phyloP scores from a whole-genome alignment of 306 rosid genomes.

The Psophocarpus tetragonolobus region DNA sequence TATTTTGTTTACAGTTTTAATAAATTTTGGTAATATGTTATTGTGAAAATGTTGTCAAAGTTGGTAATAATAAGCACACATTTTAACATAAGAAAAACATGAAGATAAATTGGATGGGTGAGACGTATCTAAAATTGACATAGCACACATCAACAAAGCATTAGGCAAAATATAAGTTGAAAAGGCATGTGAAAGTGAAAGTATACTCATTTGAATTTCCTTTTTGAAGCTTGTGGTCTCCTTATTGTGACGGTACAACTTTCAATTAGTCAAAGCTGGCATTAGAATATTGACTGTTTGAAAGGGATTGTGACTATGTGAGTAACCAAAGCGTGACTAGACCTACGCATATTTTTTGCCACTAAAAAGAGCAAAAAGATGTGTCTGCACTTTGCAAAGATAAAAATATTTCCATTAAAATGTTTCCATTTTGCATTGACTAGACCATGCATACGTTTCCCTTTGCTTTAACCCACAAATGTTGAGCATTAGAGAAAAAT shows the following conservation, averaged over 20 bases:
- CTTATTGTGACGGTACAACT: slow-evolving; percentile 39
- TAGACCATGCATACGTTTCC: too few species aligned
- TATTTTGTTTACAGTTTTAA: too few species aligned
- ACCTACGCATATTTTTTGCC: slow-evolving; percentile 24
- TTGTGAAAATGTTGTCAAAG: too few species aligned
- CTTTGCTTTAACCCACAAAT: too few species aligned
- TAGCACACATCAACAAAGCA: slow-evolving; percentile 32
- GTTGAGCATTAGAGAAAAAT: too few species aligned
- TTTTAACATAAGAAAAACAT: too few species aligned
- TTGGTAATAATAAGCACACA: too few species aligned
- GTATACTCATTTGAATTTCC: slow-evolving; percentile 38
- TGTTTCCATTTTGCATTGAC: slow-evolving; percentile 30
- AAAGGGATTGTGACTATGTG: slow-evolving; percentile 42
- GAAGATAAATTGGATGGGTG: too few species aligned
- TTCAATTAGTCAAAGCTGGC: slow-evolving; percentile 53
- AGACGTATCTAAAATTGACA: slow-evolving; percentile 34
- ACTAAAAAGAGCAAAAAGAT: slow-evolving; percentile 23
- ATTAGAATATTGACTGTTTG: slow-evolving; percentile 46
- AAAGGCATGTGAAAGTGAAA: slow-evolving; percentile 42
- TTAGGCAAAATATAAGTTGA: slow-evolving; percentile 29
- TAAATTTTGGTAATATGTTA: too few species aligned
- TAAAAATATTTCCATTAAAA: too few species aligned
- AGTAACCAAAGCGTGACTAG: too few species aligned
- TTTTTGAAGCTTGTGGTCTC: slow-evolving; percentile 47
- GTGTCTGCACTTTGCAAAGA: slow-evolving; percentile 30